These are phyloP conservation scores for Fusarium nodosum DNA, from an alignment of 2,329 filamentous ascomycete species.

Conservation along the genomic window DNA sequence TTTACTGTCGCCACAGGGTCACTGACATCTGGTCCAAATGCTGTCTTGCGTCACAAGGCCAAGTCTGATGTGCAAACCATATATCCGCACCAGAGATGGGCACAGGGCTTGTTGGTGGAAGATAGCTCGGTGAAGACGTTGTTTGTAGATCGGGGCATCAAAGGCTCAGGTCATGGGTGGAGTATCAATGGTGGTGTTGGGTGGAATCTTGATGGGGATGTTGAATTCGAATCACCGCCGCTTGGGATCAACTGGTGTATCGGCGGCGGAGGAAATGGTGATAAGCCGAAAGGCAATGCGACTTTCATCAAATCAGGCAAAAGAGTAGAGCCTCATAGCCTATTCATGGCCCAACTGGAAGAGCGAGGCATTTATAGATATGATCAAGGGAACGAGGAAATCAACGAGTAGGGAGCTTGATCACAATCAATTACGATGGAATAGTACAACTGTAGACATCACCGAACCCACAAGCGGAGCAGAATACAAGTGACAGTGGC, in stretches of 20 bases:
- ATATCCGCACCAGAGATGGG: conserved; percentile 47
- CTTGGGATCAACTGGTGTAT: conserved; percentile 46
- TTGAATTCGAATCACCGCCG: conserved; percentile 33
- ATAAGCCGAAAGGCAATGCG: conserved; percentile 13
- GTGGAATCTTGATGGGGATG: conserved; percentile 33
- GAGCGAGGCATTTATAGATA: conserved; percentile 14
- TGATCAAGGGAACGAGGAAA: not conserved
- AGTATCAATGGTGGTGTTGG: conserved; percentile 44
- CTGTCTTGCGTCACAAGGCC: conserved; percentile 33
- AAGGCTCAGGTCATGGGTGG: conserved; percentile 44
- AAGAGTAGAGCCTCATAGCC: conserved; percentile 26
- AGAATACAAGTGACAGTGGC: not conserved
- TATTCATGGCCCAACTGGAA: conserved; percentile 35
- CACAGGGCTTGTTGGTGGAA: conserved; percentile 43
- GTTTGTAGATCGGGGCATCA: conserved; percentile 31
- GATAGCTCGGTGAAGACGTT: conserved; percentile 7
- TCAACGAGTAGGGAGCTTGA: not conserved
- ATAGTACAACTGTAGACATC: no score
- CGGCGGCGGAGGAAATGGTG: conserved; percentile 14
- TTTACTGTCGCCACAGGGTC: conserved; percentile 40
- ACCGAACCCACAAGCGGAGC: no score
- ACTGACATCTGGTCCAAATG: conserved; percentile 37
- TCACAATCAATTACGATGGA: no score
- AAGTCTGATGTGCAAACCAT: conserved; percentile 32
- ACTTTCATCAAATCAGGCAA: conserved; percentile 9